These are phyloP conservation scores for Yamadazyma diospyri DNA, from an alignment of 1,139 yeast genomes.

Conservation along the genomic window DNA sequence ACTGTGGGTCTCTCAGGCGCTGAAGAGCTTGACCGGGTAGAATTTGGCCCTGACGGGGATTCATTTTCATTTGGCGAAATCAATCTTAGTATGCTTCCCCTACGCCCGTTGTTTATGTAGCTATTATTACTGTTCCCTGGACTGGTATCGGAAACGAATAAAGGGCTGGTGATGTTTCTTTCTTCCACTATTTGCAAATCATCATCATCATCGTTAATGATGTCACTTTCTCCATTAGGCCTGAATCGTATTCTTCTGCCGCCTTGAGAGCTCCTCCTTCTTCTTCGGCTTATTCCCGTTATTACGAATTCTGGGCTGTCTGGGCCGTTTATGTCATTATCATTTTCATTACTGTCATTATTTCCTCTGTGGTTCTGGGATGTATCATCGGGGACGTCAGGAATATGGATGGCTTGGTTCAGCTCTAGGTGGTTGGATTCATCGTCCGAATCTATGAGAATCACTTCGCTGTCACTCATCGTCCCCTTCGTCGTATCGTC, in stretches of 20 bases:
- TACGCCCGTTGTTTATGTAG: neutral
- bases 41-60: neutral
- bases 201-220: slow-evolving; percentile 14
- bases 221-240: neutral
- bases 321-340: slow-evolving; percentile 7
- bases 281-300: neutral
- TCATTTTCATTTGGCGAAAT: neutral
- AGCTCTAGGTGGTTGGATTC: neutral
- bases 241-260: neutral
- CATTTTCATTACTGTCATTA: slow-evolving; percentile 5
- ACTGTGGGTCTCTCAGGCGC: neutral
- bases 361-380: no score
- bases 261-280: neutral
- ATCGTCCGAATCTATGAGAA: slow-evolving; percentile 6
- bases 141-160: neutral
- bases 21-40: neutral
- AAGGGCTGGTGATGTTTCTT: slow-evolving; percentile 7
- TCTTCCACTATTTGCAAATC: slow-evolving; percentile 26
- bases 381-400: slow-evolving; percentile 8
- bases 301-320: neutral
- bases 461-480: slow-evolving; percentile 8
- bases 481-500: slow-evolving; percentile 1
- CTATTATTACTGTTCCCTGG: neutral
- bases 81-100: neutral
- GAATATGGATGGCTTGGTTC: neutral